These are phyloP conservation scores for Triticum monococcum DNA, from an alignment of 176 grass and related monocot genomes.

Conservation along the genomic window DNA sequence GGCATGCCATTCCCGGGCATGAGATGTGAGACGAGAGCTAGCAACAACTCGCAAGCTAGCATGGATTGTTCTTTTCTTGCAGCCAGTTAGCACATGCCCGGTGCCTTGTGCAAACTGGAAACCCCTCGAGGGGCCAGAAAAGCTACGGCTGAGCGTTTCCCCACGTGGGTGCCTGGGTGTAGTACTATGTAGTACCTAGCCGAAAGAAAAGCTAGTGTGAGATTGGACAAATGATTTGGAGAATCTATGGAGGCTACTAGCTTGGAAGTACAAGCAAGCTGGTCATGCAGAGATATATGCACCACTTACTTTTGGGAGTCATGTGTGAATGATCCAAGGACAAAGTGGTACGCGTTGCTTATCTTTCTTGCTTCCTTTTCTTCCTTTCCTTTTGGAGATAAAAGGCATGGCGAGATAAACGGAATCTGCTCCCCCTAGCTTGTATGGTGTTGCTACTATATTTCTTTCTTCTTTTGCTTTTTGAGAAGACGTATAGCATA, in stretches of 20 bases:
- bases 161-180: conserved; percentile 11
- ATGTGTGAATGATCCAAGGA: not conserved
- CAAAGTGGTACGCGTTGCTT: not conserved
- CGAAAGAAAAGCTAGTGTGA: conserved; percentile 13
- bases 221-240: conserved; percentile 10
- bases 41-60: not conserved
- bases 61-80: not conserved
- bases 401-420: not conserved
- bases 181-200: not conserved
- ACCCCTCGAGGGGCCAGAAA: not conserved
- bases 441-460: not conserved
- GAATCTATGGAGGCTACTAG: conserved; percentile 20
- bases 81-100: conserved; percentile 22
- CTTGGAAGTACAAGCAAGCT: conserved; percentile 20
- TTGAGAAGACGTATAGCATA: not conserved
- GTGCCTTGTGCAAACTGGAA: conserved; percentile 16
- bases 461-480: not conserved
- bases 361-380: conserved; percentile 4
- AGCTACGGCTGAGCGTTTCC: conserved; percentile 30
- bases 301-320: not conserved
- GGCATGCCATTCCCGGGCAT: not conserved
- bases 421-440: not conserved
- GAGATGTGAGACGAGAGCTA: not conserved
- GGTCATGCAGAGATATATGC: not conserved
- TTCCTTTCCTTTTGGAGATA: conserved; percentile 11